Percentiles rank a stretch among this genome's conserved stretches.
phyloP scores from a whole-genome alignment of 176 grass and related monocot species.

The Juncus inflexus region DNA sequence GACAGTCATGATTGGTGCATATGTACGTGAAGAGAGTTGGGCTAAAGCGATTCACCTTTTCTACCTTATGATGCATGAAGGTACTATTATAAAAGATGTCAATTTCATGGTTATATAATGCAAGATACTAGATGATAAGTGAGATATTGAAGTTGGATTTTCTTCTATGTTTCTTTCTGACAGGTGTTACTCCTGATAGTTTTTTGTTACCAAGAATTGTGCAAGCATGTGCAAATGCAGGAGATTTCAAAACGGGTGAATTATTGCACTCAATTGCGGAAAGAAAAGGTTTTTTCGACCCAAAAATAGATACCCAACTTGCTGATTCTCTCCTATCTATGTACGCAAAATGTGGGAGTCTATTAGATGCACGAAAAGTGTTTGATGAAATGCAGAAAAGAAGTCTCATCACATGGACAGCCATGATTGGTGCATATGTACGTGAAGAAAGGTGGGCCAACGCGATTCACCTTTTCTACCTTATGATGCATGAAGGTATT shows the following conservation, averaged over 20 bases:
- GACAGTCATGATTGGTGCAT: slow-evolving; percentile 42
- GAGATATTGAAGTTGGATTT: neutral
- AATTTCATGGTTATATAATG: neutral
- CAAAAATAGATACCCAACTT: slow-evolving; percentile 15
- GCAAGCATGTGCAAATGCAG: slow-evolving; percentile 29
- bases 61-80: slow-evolving; percentile 34
- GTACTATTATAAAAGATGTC: neutral
- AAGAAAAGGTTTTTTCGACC: slow-evolving; percentile 30
- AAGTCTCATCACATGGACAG: slow-evolving; percentile 40
- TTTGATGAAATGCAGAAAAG: slow-evolving; percentile 36
- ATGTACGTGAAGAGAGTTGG: slow-evolving; percentile 33
- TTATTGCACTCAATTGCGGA: slow-evolving; percentile 17
- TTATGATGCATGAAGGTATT: slow-evolving; percentile 36
- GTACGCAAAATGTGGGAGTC: slow-evolving; percentile 42
- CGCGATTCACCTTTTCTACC: slow-evolving; percentile 31
- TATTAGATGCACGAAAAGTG: slow-evolving; percentile 36
- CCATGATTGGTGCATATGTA: slow-evolving; percentile 36
- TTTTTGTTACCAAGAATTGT: slow-evolving; percentile 44
- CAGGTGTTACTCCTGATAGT: slow-evolving; percentile 31
- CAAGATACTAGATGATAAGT: neutral
- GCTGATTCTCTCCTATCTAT: slow-evolving; percentile 39
- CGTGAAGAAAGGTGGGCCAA: slow-evolving; percentile 33
- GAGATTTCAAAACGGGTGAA: neutral
- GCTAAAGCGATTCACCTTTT: slow-evolving; percentile 29
- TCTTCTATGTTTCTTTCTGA: neutral